These are phyloP conservation scores for Podospora australis DNA, from an alignment of 495 filamentous ascomycete species.

Conservation along the genomic window DNA sequence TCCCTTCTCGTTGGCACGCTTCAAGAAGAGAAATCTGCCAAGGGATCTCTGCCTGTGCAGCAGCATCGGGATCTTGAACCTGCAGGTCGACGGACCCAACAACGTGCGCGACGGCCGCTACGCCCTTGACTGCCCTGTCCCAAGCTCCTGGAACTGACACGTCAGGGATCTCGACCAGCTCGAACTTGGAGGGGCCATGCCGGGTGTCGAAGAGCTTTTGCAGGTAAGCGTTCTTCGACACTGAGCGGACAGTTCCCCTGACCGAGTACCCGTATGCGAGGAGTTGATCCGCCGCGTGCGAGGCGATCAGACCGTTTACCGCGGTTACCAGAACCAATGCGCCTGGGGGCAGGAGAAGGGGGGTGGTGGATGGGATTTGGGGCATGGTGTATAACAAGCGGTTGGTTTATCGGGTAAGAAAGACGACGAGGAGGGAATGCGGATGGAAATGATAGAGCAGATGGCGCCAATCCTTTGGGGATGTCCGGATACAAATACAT, in stretches of 20 bases:
- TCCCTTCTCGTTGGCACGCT: slow-evolving; percentile 16
- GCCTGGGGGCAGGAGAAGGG: slow-evolving; percentile 9
- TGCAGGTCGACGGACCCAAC: slow-evolving; percentile 16
- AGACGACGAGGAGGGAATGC: no score
- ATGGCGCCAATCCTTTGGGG: no score
- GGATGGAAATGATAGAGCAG: no score
- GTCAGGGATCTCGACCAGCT: slow-evolving; percentile 23
- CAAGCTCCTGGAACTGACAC: slow-evolving; percentile 10
- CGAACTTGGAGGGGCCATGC: slow-evolving; percentile 19
- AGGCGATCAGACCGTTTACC: slow-evolving; percentile 51
- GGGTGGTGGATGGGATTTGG: slow-evolving; percentile 8
- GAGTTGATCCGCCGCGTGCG: slow-evolving; percentile 44
- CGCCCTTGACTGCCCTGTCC: slow-evolving; percentile 19
- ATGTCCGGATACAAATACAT: no score
- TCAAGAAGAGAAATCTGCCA: slow-evolving; percentile 25
- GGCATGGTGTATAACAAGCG: no score
- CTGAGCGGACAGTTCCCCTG: slow-evolving; percentile 43
- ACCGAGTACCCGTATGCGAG: slow-evolving; percentile 46
- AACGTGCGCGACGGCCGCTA: slow-evolving; percentile 23
- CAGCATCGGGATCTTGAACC: slow-evolving; percentile 18
- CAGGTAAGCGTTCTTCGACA: slow-evolving; percentile 12
- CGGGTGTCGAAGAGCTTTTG: slow-evolving; percentile 14
- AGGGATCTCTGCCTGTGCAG: slow-evolving; percentile 18
- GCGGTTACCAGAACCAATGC: slow-evolving; percentile 47
- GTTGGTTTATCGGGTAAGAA: no score